Conservation (phyloP, 495 filamentous ascomycete genomes). For the Pseudevernia furfuracea region DNA sequence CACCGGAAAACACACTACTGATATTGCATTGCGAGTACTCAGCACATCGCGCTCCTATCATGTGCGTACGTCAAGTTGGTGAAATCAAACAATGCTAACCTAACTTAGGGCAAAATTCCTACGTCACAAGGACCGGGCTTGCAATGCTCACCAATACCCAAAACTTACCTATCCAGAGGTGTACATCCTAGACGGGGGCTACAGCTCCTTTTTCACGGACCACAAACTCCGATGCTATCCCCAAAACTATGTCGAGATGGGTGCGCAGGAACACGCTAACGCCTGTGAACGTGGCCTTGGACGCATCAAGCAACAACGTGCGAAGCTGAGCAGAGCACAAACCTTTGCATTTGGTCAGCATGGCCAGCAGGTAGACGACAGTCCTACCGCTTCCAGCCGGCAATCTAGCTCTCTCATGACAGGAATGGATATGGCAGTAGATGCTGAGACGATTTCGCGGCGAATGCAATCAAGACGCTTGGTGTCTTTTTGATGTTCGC, state of each 20-base stretch:
- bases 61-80: conserved; percentile 39
- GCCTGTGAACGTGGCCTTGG: conserved; percentile 92
- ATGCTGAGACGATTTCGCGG: conserved; percentile 45
- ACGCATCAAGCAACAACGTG: conserved; percentile 67
- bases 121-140: conserved; percentile 73
- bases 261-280: conserved; percentile 73
- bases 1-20: conserved; percentile 62
- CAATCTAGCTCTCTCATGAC: conserved; percentile 32
- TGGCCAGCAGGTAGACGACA: conserved; percentile 59
- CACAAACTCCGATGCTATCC: conserved; percentile 76
- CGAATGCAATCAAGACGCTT: conserved; percentile 58
- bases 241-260: conserved; percentile 95
- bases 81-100: conserved; percentile 17
- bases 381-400: conserved; percentile 62
- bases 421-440: conserved; percentile 45
- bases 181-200: conserved; percentile 94
- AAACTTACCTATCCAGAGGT: conserved; percentile 86
- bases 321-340: conserved; percentile 77
- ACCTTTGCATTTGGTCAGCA: conserved; percentile 88
- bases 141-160: conserved; percentile 79
- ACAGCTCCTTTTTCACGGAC: conserved; percentile 79
- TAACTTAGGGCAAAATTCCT: conserved; percentile 61
- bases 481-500: conserved; percentile 53
- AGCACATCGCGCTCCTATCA: conserved; percentile 91
- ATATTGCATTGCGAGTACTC: conserved; percentile 99